phyloP scores from a whole-genome alignment of 2,329 filamentous ascomycete genomes.

The Colletotrichum melonis region DNA sequence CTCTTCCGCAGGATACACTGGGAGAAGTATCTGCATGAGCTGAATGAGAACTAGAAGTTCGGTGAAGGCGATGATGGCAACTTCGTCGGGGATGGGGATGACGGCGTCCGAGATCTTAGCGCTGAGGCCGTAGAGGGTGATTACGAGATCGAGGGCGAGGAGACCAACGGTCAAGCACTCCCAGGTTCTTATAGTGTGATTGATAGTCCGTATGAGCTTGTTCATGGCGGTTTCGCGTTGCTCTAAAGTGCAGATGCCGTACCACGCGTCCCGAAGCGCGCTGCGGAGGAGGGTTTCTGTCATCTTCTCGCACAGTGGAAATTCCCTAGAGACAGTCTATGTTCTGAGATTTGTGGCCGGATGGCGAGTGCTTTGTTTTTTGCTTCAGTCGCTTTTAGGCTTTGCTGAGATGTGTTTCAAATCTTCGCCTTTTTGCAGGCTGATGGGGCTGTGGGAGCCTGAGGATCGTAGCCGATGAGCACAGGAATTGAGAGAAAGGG shows the following conservation, averaged over 20 bases:
- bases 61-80: background rate
- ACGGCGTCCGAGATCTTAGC: constrained; percentile 8
- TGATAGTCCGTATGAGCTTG: background rate
- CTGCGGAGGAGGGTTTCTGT: background rate
- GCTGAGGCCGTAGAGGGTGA: constrained; percentile 20
- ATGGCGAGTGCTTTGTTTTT: background rate
- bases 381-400: too few species aligned
- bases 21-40: constrained; percentile 1
- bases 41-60: constrained; percentile 20
- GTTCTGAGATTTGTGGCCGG: background rate
- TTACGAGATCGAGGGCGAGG: background rate
- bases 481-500: too few species aligned
- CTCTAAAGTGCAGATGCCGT: background rate
- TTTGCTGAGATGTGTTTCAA: too few species aligned
- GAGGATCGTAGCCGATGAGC: too few species aligned
- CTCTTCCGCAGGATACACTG: background rate
- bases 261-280: background rate
- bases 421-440: too few species aligned
- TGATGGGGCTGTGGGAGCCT: too few species aligned
- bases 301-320: background rate
- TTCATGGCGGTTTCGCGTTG: background rate
- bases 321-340: background rate
- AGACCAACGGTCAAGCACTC: constrained; percentile 4
- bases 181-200: background rate
- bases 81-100: background rate